Base-by-base conservation (phyloP, 805 yeast genomes). In the Lachancea nothofagi region DNA sequence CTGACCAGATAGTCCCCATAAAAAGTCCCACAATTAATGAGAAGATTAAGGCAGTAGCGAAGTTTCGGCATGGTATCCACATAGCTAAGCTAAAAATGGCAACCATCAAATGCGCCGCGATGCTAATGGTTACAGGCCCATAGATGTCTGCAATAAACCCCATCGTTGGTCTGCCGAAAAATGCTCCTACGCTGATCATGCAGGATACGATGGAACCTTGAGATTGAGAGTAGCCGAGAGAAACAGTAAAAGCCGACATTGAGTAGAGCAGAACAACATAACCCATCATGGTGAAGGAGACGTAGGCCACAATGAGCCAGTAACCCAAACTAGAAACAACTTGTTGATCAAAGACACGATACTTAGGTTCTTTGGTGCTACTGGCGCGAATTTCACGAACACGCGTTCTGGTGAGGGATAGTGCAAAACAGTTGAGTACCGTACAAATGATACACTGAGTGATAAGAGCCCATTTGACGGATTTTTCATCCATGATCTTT, bases 1-100 rank as follows among this genome's bases (percentile, higher is more conserved):
- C 69, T 3, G 78, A 72, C 73, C 77, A 80, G 30, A 78, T 62
- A 8, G 77, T 64, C 2, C 86, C 86, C 80, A 79, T 78, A 23
- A 73, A 38, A 0, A 68, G 61, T 26, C 87, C 87, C 47, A 62
- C 67, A 4, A 78, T 44, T 12, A 78, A 23, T 1, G 76, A 75
- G 51, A 78, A 74, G 0, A 62, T 69, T 5, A 77, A 50, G 1
- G 77, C 74, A 1, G 81, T 74, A 1, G 80, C 80, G 43, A 59
- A 70, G 49, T 75, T 77, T 42, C 74, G 62, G 12, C 78, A 72
- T 2, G 83, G 81, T 25, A 72, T 65, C 78, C 78, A 74, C 74
- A 73, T 70, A 10, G 75, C 74, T 38, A 67, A 57, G 12, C 70
- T 52, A 32, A 74, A 62, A 2, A 72, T 40, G 1, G 64, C 65